Evolutionary conservation across 345 rosid genomes (phyloP).

Genomic region (Eutrema yunnanense): DNA sequence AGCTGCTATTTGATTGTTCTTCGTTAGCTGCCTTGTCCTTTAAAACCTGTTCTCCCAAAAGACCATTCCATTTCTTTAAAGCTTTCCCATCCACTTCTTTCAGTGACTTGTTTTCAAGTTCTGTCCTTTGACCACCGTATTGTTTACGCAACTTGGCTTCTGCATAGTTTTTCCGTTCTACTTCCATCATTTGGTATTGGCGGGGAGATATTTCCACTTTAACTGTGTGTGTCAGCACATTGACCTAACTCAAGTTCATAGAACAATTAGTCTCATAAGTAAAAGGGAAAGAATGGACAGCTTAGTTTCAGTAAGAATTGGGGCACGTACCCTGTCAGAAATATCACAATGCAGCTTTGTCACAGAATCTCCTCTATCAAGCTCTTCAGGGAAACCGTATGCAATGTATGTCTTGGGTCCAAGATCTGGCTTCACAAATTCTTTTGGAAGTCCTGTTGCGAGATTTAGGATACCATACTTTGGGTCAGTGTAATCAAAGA

Average conservation of each 20-base stretch:
- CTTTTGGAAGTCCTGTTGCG: slow-evolving; percentile 46
- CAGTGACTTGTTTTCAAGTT: slow-evolving; percentile 3
- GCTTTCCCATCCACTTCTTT: background rate
- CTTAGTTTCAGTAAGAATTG: background rate
- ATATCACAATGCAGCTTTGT: slow-evolving; percentile 85
- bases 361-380: slow-evolving; percentile 75
- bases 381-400: slow-evolving; percentile 65
- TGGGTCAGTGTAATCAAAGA: slow-evolving; percentile 70
- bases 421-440: slow-evolving; percentile 67
- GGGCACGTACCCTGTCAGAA: slow-evolving; percentile 63
- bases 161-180: background rate
- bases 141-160: background rate
- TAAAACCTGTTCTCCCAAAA: background rate
- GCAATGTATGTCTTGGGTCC: slow-evolving; percentile 86
- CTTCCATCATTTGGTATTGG: background rate
- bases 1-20: background rate
- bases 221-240: slow-evolving; percentile 28
- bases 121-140: background rate
- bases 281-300: background rate
- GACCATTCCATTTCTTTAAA: background rate
- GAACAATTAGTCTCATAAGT: background rate
- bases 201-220: background rate
- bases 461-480: slow-evolving; percentile 50
- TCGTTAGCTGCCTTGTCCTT: background rate
- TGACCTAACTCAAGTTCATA: slow-evolving; percentile 11